phyloP scores from a whole-genome alignment of 2,329 filamentous ascomycete species.

The Pseudocercospora eumusae region DNA sequence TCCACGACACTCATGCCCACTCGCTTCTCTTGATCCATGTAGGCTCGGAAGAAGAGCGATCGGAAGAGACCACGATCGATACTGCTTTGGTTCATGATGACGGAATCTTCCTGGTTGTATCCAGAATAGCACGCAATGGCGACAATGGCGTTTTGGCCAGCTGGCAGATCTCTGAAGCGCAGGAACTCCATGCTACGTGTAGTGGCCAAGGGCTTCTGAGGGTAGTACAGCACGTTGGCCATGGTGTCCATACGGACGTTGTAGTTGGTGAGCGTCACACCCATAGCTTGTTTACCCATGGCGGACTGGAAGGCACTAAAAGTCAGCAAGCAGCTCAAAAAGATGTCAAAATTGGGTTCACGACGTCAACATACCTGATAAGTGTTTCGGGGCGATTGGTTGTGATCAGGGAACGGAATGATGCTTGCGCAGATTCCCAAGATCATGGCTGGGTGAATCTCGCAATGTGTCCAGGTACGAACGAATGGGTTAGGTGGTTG shows the following conservation, averaged over 20 bases:
- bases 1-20: constrained; percentile 92
- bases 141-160: constrained; percentile 96
- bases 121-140: constrained; percentile 97
- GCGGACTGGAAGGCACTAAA: constrained; percentile 58
- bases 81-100: constrained; percentile 99
- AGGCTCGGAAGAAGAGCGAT: constrained; percentile 95
- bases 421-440: constrained; percentile 97
- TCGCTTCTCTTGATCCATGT: constrained; percentile 95
- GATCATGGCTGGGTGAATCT: constrained; percentile 99
- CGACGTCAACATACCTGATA: constrained; percentile 48
- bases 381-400: constrained; percentile 95
- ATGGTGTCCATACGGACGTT: constrained; percentile 98
- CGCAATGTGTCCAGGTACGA: constrained; percentile 95
- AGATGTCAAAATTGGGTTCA: background rate
- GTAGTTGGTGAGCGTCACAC: constrained; percentile 97
- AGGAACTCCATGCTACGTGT: constrained; percentile 98
- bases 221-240: constrained; percentile 98
- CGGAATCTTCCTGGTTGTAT: constrained; percentile 99
- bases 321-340: background rate
- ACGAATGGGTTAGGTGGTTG: constrained; percentile 83
- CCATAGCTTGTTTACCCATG: constrained; percentile 99
- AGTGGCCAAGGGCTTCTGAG: constrained; percentile 93
- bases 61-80: constrained; percentile 97
- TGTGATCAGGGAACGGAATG: constrained; percentile 99
- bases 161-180: constrained; percentile 95